Evolutionary conservation across 1,139 yeast species (phyloP).

Genomic region (Torulaspora globosa): DNA sequence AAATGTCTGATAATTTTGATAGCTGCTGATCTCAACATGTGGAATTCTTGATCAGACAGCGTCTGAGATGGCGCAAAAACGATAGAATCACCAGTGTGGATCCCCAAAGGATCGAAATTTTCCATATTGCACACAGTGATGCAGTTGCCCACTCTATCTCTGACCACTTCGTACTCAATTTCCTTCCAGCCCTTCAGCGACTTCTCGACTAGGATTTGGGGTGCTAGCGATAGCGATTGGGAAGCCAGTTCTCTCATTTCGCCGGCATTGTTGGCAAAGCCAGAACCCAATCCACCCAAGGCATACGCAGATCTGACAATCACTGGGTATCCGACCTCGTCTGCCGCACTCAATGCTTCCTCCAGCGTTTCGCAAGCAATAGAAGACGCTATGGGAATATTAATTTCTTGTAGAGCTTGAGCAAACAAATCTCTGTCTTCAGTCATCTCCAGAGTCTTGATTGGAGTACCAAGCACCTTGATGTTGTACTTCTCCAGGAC

Average conservation of each 20-base stretch:
- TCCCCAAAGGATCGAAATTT: conserved; percentile 95
- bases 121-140: conserved; percentile 99
- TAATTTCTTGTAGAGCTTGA: conserved; percentile 86
- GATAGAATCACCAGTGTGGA: conserved; percentile 98
- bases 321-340: conserved; percentile 84
- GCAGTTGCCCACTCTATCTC: conserved; percentile 95
- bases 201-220: conserved; percentile 94
- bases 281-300: conserved; percentile 96
- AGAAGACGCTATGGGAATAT: conserved; percentile 94
- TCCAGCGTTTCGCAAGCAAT: conserved; percentile 92
- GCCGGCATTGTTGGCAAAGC: conserved; percentile 79
- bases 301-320: conserved; percentile 98
- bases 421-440: conserved; percentile 97
- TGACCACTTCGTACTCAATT: conserved; percentile 96
- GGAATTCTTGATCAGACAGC: conserved; percentile 92
- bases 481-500: conserved; percentile 86
- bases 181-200: conserved; percentile 99
- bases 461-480: conserved; percentile 95
- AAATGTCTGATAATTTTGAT: conserved; percentile 94
- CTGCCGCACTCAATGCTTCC: conserved; percentile 87
- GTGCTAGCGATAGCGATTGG: conserved; percentile 83
- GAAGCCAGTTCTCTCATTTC: conserved; percentile 85
- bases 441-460: conserved; percentile 87
- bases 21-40: conserved; percentile 96
- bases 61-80: conserved; percentile 99